Base-by-base conservation (phyloP, 768 basidiomycete species). In the Amanita jacksonii region DNA sequence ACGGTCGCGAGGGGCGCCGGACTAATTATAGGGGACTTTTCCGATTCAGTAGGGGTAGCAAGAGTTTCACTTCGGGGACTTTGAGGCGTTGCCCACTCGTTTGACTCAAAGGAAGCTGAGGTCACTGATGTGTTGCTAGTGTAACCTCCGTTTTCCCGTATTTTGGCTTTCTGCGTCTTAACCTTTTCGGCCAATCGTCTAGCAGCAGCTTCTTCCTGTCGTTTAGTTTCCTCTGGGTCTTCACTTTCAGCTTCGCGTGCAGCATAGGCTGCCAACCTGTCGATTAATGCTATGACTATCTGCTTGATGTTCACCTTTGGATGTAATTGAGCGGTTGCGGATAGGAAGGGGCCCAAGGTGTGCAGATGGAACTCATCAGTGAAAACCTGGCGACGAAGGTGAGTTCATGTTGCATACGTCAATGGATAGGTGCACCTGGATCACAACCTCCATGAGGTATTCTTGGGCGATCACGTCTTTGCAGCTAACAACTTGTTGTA, bases 401-500 rank as follows among this genome's bases (percentile, higher is more conserved):
- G 18, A 51, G 35, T 4, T 22, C 23, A 37, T 25, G 35, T 22
- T 18, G 24, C 27, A 3, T 23, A 18, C 4, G 9, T 16, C 44
- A 16, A 10, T n/a, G 8, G 19, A 8, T n/a, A 37, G 32, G 56
- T 74, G 27, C 47, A 86, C 90, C 73, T 99, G 96, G 52, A 99
- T 99, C 49, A 99, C 92, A 8, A 98, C 96, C 62, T 99, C 96
- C 96, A 98, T 98, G 36, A 98, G 62, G 62, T 99, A 99, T 59
- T 98, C 96, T 61, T 99, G 96, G 0, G 96, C 96, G 48, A 98
- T 98, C 35, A 93, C 86, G 58, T 99, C 96, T 61, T 96, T 94
- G 66, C 96, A 98, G 57, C 85, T 94, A 48, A 98, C 94, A 41
- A 98, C 87, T 62, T 99, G 96, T 66, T 99, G 92, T 41, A 98